These are phyloP conservation scores for Pseudocercospora vitis DNA, from an alignment of 2,329 filamentous ascomycete species.

Conservation along the genomic window DNA sequence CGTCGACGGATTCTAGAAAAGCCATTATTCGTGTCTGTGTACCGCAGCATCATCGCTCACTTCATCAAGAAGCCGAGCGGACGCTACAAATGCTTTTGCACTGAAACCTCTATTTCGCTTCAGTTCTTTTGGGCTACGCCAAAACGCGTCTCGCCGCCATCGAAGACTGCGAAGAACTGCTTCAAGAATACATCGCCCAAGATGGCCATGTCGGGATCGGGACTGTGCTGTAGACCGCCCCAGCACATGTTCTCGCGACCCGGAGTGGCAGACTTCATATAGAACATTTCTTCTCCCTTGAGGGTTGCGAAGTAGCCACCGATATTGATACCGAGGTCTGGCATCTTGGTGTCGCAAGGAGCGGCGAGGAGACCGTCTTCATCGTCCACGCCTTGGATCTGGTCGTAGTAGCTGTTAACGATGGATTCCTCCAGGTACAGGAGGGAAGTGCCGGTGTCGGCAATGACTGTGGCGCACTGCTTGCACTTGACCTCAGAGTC, in stretches of 20 bases:
- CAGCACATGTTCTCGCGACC: constrained; percentile 57
- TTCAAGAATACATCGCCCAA: constrained; percentile 63
- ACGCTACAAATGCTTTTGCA: background rate
- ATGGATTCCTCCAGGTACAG: constrained; percentile 58
- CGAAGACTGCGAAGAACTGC: constrained; percentile 61
- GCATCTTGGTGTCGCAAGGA: constrained; percentile 44
- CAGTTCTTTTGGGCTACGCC: constrained; percentile 50
- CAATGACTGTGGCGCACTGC: constrained; percentile 43
- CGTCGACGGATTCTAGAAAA: background rate
- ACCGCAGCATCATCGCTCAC: background rate
- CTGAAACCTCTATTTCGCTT: too few species aligned
- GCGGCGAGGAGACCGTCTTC: constrained; percentile 47
- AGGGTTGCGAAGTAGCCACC: constrained; percentile 48
- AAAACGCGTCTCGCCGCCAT: constrained; percentile 53
- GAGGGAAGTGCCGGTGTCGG: constrained; percentile 61
- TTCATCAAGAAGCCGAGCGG: constrained; percentile 3
- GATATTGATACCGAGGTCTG: constrained; percentile 54
- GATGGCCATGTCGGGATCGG: constrained; percentile 55
- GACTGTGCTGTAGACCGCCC: constrained; percentile 61
- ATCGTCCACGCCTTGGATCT: constrained; percentile 42
- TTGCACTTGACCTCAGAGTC: constrained; percentile 41
- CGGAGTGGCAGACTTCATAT: constrained; percentile 41
- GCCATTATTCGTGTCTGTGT: background rate
- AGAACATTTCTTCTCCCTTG: constrained; percentile 50
- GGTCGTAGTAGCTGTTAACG: constrained; percentile 44